Evolutionary conservation across 139 green algal species (phyloP), one percentile per base, ranked within the genome.

Genomic region (Marvania coccoides): DNA sequence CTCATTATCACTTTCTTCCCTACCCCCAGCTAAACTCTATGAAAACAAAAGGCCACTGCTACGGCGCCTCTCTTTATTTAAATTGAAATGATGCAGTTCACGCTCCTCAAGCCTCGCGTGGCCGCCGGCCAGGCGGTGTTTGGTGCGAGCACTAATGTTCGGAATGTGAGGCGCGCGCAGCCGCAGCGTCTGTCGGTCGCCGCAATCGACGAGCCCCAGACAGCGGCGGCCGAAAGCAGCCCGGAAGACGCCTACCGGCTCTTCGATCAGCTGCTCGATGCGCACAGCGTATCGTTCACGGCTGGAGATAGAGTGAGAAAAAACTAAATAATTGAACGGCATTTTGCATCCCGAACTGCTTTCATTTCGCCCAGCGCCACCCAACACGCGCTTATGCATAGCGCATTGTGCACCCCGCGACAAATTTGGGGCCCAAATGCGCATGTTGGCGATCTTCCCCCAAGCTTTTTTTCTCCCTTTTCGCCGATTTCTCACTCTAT

Each of bases 211-310:
- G 67, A 58, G 33, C 14, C 64, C 10, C 47, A 53, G 34, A 46
- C 51, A 4, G 51, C 35, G 46, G 35, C 48, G 24, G 6, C 28
- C 13, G 55, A 67, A 36, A 63, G 53, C 28, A 10, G 9, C 15
- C 45, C 65, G 51, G 34, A 40, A 3, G 58, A 65, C 4, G 47
- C 74, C 29, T 83, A 83, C 51, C 33, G 31, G 4, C 45, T 33
- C 29, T 83, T 83, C 46, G 71, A 83, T 23, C 13, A 61, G 39
- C 67, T 83, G 47, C 67, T 83, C 36, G 67, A 69, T 0, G 8
- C 55, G 5, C 13, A 38, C 31, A 24, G 23, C 35, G 36, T 60
- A 23, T 35, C 42, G 3, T 63, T 71, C 37, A 51, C 59, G 19
- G 28, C 46, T 24, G 76, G 76, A 1, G 76, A 82, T 38, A 65